A percentile compares a stretch with the other conserved stretches of the same genome.
These are phyloP conservation scores for Populus deltoides DNA, from an alignment of 345 rosid species.

Conservation along the genomic window DNA sequence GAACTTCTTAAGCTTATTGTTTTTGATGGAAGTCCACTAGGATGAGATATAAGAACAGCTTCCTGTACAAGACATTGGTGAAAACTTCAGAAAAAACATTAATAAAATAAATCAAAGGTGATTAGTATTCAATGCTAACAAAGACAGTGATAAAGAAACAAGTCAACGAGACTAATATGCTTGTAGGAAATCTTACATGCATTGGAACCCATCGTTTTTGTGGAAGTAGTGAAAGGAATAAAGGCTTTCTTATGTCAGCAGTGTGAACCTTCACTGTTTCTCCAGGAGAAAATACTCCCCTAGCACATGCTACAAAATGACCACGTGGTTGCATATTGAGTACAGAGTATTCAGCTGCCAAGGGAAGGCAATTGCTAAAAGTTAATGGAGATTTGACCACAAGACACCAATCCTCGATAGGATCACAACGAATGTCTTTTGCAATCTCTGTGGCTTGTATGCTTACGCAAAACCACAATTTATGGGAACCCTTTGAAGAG, in stretches of 20 bases:
- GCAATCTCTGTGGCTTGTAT: conserved; percentile 76
- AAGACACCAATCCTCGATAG: conserved; percentile 89
- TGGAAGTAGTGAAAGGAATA: conserved; percentile 76
- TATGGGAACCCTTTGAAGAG: conserved; percentile 52
- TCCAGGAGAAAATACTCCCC: conserved; percentile 67
- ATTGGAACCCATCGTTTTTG: conserved; percentile 85
- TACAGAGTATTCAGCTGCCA: conserved; percentile 75
- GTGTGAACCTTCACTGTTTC: conserved; percentile 66
- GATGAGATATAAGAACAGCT: conserved; percentile 84
- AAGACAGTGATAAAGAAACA: conserved; percentile 1
- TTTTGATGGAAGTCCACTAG: conserved; percentile 67
- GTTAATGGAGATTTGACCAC: conserved; percentile 81
- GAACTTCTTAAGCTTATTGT: conserved; percentile 77
- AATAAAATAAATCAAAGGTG: background rate
- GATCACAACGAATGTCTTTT: conserved; percentile 66
- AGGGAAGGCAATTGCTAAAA: conserved; percentile 77
- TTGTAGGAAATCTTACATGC: conserved; percentile 44
- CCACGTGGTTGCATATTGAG: conserved; percentile 69
- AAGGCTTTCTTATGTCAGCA: conserved; percentile 66
- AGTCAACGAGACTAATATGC: conserved; percentile 4
- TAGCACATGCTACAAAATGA: conserved; percentile 54
- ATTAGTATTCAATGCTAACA: background rate
- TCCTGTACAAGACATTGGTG: conserved; percentile 49
- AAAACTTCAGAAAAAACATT: conserved; percentile 2
- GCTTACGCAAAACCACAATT: conserved; percentile 78